Percentiles rank a stretch among this genome's conserved stretches.
These are phyloP conservation scores for Penicillium alfredii DNA, from an alignment of 495 filamentous ascomycete genomes.

Conservation along the genomic window DNA sequence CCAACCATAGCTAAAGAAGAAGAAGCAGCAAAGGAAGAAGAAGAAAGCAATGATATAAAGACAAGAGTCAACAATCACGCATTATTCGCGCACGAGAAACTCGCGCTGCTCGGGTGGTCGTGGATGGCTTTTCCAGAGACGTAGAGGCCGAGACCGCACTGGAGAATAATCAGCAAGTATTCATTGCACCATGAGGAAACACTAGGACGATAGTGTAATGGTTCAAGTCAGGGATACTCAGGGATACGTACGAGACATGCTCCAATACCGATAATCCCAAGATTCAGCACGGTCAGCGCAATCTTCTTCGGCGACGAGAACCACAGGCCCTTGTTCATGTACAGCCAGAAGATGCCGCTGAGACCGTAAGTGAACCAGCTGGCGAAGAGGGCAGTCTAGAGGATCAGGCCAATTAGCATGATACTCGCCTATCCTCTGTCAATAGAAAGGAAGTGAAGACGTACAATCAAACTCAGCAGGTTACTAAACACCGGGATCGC, in stretches of 20 bases:
- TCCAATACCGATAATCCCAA: conserved; percentile 27
- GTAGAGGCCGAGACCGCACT: conserved; percentile 43
- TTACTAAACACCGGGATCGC: conserved; percentile 69
- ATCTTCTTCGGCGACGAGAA: conserved; percentile 28
- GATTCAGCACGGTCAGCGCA: conserved; percentile 28
- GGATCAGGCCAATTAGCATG: no score
- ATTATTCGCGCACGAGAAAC: conserved; percentile 42
- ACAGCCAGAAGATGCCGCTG: conserved; percentile 40
- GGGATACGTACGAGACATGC: conserved; percentile 28
- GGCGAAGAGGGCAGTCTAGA: conserved; percentile 37
- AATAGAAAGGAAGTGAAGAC: conserved; percentile 38
- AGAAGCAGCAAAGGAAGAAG: background rate
- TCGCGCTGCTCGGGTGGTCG: conserved; percentile 29
- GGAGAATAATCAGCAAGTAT: conserved; percentile 4
- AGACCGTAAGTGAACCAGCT: conserved; percentile 43
- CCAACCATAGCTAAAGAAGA: background rate
- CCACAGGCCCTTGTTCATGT: conserved; percentile 31
- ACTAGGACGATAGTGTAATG: no score
- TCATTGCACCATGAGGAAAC: background rate
- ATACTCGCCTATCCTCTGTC: no score
- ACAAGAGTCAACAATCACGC: no score
- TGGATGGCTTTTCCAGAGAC: conserved; percentile 39
- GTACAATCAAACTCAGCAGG: conserved; percentile 50
- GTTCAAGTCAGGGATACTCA: no score
- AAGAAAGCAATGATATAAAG: background rate